Conservation (phyloP, 495 filamentous ascomycete genomes). For the Melanomma pulvis-pyrius region DNA sequence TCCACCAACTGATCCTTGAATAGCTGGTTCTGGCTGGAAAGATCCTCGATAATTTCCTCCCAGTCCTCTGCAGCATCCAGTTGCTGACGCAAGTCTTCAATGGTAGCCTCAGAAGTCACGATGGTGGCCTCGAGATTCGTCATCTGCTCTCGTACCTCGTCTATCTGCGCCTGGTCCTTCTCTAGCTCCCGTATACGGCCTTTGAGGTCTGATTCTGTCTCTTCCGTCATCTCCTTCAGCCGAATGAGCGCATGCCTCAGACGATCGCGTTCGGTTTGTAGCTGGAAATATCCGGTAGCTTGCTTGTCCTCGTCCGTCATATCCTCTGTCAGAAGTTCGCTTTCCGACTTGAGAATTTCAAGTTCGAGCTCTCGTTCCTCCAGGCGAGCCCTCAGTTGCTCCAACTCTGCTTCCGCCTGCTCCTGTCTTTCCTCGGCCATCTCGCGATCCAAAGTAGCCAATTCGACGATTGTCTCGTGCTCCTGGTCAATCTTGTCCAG, state of each 20-base stretch:
- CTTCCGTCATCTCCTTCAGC: conserved; percentile 81
- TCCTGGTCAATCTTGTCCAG: conserved; percentile 76
- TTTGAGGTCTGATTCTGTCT: conserved; percentile 78
- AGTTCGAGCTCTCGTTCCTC: conserved; percentile 89
- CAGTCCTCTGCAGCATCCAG: conserved; percentile 83
- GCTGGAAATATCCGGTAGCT: conserved; percentile 84
- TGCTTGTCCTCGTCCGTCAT: conserved; percentile 87
- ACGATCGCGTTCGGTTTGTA: conserved; percentile 86
- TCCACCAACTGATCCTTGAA: conserved; percentile 83
- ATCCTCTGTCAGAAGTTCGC: conserved; percentile 75
- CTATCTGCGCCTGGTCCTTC: conserved; percentile 74
- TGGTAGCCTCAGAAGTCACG: conserved; percentile 68
- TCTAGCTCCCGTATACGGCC: conserved; percentile 77
- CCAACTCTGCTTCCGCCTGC: conserved; percentile 74
- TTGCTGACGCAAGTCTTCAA: conserved; percentile 88
- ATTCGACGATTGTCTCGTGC: conserved; percentile 81
- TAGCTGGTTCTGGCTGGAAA: conserved; percentile 80
- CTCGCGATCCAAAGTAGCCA: conserved; percentile 85
- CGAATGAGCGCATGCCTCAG: conserved; percentile 83
- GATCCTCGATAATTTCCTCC: conserved; percentile 90
- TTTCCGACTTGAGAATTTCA: conserved; percentile 85
- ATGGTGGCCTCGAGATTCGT: conserved; percentile 71
- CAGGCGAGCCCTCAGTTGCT: conserved; percentile 69
- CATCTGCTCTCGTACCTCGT: conserved; percentile 70
- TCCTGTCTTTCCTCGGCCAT: conserved; percentile 96